These are phyloP conservation scores for Talaromyces nanjingensis DNA, from an alignment of 495 filamentous ascomycete genomes.

Conservation along the genomic window DNA sequence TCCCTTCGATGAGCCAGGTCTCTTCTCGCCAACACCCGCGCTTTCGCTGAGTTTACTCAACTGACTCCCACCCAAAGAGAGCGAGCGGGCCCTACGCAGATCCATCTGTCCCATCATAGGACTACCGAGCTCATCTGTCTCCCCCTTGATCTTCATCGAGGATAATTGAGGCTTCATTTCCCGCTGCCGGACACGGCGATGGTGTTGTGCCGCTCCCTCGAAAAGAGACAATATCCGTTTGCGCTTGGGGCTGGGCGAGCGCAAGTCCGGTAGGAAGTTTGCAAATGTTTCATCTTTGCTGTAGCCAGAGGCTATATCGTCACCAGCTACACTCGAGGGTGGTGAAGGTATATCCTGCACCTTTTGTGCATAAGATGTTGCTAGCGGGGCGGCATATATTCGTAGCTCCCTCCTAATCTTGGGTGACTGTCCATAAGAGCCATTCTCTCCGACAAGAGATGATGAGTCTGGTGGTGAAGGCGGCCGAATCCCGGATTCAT, in stretches of 20 bases:
- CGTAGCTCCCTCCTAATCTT: slow-evolving; percentile 22
- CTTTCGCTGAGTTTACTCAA: slow-evolving; percentile 17
- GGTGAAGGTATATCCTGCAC: slow-evolving; percentile 29
- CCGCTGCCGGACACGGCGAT: slow-evolving; percentile 44
- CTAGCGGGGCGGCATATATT: slow-evolving; percentile 36
- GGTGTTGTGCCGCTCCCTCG: slow-evolving; percentile 51
- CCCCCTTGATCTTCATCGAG: slow-evolving; percentile 30
- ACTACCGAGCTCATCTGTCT: slow-evolving; percentile 30
- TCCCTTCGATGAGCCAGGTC: slow-evolving; percentile 16
- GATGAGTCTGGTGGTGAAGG: slow-evolving; percentile 44
- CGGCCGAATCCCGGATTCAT: slow-evolving; percentile 22
- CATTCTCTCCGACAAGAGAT: slow-evolving; percentile 17
- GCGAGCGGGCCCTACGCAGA: slow-evolving; percentile 28
- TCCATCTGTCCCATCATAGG: slow-evolving; percentile 27
- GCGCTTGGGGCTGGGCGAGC: slow-evolving; percentile 44
- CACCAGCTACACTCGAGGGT: slow-evolving; percentile 18
- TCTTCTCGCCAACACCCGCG: slow-evolving; percentile 6
- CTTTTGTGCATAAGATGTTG: slow-evolving; percentile 25
- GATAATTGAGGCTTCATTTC: slow-evolving; percentile 35
- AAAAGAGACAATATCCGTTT: slow-evolving; percentile 50
- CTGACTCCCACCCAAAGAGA: slow-evolving; percentile 31
- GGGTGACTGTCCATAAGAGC: not conserved
- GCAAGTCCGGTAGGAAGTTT: slow-evolving; percentile 35
- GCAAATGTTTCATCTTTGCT: slow-evolving; percentile 19
- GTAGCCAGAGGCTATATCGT: not conserved